These are phyloP conservation scores for Aureobasidium leucospermi DNA, from an alignment of 2,329 filamentous ascomycete genomes.

Conservation along the genomic window DNA sequence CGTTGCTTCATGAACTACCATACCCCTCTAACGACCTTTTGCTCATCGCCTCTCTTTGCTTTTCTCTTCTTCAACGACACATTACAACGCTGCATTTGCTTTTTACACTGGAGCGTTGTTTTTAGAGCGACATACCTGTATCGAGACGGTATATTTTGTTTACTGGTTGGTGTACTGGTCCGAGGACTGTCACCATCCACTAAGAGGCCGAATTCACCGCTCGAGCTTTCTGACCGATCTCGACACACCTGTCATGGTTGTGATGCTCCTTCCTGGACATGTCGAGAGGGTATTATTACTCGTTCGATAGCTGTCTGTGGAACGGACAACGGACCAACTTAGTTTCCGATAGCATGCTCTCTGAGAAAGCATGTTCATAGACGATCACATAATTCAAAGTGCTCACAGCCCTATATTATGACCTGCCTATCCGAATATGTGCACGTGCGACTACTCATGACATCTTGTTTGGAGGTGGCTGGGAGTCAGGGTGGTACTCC, in stretches of 20 bases:
- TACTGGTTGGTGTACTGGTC: neutral
- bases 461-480: neutral
- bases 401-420: neutral
- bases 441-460: neutral
- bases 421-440: too few species aligned
- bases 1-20: neutral
- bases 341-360: slow-evolving; percentile 2
- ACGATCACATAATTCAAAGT: neutral
- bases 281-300: too few species aligned
- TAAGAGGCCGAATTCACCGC: neutral
- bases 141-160: neutral
- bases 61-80: neutral
- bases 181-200: neutral
- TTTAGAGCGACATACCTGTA: neutral
- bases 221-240: too few species aligned
- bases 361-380: neutral
- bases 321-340: neutral
- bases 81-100: neutral
- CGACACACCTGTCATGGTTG: too few species aligned
- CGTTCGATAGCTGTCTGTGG: too few species aligned
- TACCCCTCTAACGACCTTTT: neutral
- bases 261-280: too few species aligned
- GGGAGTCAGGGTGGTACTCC: neutral
- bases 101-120: neutral
- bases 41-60: neutral